These are phyloP conservation scores for Xylaria nigripes DNA, from an alignment of 495 filamentous ascomycete genomes.

Conservation along the genomic window DNA sequence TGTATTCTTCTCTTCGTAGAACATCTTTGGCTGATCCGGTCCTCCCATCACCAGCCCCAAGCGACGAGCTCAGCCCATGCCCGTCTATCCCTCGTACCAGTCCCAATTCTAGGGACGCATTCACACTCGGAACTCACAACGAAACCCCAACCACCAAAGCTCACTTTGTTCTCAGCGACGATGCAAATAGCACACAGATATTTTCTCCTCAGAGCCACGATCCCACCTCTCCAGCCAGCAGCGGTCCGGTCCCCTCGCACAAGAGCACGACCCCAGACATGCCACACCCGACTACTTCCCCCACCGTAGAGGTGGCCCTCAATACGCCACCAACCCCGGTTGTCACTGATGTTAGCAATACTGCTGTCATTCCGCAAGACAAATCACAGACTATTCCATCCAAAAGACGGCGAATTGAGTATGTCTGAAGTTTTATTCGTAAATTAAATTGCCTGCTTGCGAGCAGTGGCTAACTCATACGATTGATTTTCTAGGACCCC, in stretches of 20 bases:
- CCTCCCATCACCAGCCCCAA: constrained; percentile 49
- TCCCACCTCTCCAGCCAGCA: constrained; percentile 1
- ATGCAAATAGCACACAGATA: not conserved
- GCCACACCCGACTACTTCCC: constrained; percentile 1
- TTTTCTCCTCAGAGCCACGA: constrained; percentile 6
- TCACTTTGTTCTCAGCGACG: constrained; percentile 21
- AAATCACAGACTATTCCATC: not conserved
- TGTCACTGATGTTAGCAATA: not conserved
- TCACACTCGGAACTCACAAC: not conserved
- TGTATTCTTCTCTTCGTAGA: not conserved
- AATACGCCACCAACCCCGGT: constrained; percentile 16
- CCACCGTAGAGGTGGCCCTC: constrained; percentile 13
- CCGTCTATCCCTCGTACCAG: constrained; percentile 23
- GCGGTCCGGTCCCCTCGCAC: constrained; percentile 6
- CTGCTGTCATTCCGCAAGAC: not conserved
- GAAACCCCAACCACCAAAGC: constrained; percentile 18
- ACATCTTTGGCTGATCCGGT: constrained; percentile 17
- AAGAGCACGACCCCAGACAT: constrained; percentile 3
- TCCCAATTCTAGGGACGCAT: constrained; percentile 13
- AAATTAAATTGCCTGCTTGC: not conserved
- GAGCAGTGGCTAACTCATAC: not conserved
- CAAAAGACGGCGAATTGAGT: constrained; percentile 22
- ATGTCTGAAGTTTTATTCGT: constrained; percentile 3
- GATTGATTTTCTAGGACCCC: constrained; percentile 1
- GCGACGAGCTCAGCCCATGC: constrained; percentile 43